These are phyloP conservation scores for Talaromyces albobiverticillius DNA, from an alignment of 2,329 filamentous ascomycete genomes.

Conservation along the genomic window DNA sequence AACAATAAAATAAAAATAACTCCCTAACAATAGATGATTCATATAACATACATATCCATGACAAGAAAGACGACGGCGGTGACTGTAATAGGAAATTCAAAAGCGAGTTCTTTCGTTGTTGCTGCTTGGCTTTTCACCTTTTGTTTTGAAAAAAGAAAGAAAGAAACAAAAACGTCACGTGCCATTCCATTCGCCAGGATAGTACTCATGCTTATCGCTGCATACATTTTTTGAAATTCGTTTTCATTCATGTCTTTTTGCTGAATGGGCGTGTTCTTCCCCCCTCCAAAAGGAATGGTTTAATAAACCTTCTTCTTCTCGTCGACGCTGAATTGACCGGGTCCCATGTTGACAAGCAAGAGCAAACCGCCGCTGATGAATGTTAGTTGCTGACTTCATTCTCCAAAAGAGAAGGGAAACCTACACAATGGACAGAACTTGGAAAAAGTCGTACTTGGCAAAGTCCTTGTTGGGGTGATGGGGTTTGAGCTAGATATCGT, in stretches of 20 bases:
- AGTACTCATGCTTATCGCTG: slow-evolving; percentile 4
- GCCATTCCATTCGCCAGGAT: neutral
- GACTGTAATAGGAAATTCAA: neutral
- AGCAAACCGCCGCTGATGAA: slow-evolving; percentile 73
- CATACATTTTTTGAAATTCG: neutral
- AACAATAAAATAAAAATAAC: slow-evolving; percentile 6
- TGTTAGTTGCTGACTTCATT: slow-evolving; percentile 18
- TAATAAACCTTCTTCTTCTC: slow-evolving; percentile 99
- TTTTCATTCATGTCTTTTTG: slow-evolving; percentile 1
- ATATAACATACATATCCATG: neutral
- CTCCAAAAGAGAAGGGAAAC: slow-evolving; percentile 25
- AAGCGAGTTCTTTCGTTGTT: neutral
- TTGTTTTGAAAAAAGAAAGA: too few species aligned
- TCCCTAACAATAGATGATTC: neutral
- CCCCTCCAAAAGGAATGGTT: neutral
- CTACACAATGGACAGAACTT: slow-evolving; percentile 95
- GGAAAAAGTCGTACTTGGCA: slow-evolving; percentile 99
- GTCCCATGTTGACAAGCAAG: slow-evolving; percentile 96
- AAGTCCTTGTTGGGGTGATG: slow-evolving; percentile 99
- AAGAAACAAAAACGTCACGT: too few species aligned
- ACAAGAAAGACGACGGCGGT: neutral
- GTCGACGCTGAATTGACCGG: slow-evolving; percentile 95
- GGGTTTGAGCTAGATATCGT: slow-evolving; percentile 70
- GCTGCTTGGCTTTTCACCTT: neutral
- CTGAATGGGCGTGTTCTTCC: too few species aligned